Base-by-base conservation (phyloP, 805 yeast species). In the Hanseniaspora nectarophila region DNA sequence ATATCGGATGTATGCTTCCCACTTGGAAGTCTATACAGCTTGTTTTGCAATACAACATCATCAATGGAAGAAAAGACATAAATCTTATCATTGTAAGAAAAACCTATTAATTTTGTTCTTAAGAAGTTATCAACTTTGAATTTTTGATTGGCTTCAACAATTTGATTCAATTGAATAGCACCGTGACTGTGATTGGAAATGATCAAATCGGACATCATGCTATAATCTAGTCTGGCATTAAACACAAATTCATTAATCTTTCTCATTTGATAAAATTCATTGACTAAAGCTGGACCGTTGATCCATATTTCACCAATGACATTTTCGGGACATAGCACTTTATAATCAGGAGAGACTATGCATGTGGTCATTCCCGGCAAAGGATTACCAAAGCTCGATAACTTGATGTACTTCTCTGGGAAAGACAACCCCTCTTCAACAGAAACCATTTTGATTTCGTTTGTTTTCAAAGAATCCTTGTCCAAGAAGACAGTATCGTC, bases 221-320 rank as follows among this genome's bases (percentile, higher is more conserved):
- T 53, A 43, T 59, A 65, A 34, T 65, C 65, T 23, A 66, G 33
- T 48, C 57, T 62, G 0, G 70, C 68, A 33, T 61, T 63, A 49
- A 66, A 66, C 1, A 66, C 67, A 56, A 64, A 66, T 21, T 64
- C 66, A 47, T 64, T 66, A 2, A 66, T 64, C 37, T 61, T 60
- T 34, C 62, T 66, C 63, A 66, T 57, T 35, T 65, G 68, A 50
- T 60, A 66, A 51, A 66, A 66, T 52, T 62, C 69, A 49, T 65
- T 96, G 2, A 95, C 81, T 6, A 92, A 67, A 55, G 94, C 84
- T 1, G 90, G 90, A 40, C 94, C 82, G 60, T 89, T 96, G n/a
- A 92, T 85, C 97, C 97, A 92, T 32, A 92, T 81, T 65, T 92
- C 99, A 26, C 98, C 98, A 15, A 92, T 85, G 56, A 83, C 86